Conservation (phyloP, 1,284 basidiomycete genomes). For the Naganishia sp. region DNA sequence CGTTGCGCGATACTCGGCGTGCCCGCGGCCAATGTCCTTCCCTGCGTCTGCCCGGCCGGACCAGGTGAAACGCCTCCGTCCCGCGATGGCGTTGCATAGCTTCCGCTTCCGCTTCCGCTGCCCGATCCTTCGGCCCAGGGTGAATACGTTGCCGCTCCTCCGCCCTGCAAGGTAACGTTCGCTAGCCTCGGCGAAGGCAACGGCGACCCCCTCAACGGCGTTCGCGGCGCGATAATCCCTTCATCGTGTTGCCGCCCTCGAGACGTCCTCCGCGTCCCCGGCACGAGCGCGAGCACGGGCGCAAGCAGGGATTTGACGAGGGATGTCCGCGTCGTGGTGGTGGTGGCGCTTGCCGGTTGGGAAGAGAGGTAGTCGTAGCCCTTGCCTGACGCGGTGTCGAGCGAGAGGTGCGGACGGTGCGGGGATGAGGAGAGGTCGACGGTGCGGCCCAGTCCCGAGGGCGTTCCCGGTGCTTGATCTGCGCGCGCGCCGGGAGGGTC, state of each 20-base stretch:
- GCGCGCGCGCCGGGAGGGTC: neutral
- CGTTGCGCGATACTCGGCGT: too few species aligned
- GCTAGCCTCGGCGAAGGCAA: conserved; percentile 33
- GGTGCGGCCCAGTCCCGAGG: conserved; percentile 36
- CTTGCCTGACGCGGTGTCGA: conserved; percentile 1
- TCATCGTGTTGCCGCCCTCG: conserved; percentile 52
- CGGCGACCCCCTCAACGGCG: conserved; percentile 47
- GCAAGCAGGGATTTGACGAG: conserved; percentile 67
- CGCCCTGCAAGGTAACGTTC: neutral
- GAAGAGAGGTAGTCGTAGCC: conserved; percentile 7
- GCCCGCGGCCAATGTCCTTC: too few species aligned
- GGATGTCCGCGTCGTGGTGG: conserved; percentile 51
- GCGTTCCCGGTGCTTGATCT: conserved; percentile 37
- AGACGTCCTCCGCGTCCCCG: conserved; percentile 37
- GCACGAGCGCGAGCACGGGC: conserved; percentile 48
- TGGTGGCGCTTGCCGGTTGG: conserved; percentile 12
- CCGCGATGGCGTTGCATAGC: too few species aligned
- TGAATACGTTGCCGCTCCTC: too few species aligned
- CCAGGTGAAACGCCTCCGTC: too few species aligned
- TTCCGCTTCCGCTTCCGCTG: too few species aligned
- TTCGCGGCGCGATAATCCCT: conserved; percentile 65
- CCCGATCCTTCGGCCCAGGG: too few species aligned
- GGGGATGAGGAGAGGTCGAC: conserved; percentile 42
- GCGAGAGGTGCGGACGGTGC: conserved; percentile 21
- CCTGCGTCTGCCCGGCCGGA: too few species aligned